These are phyloP conservation scores for Boletus sp. DNA, from an alignment of 768 basidiomycete species.

Conservation along the genomic window DNA sequence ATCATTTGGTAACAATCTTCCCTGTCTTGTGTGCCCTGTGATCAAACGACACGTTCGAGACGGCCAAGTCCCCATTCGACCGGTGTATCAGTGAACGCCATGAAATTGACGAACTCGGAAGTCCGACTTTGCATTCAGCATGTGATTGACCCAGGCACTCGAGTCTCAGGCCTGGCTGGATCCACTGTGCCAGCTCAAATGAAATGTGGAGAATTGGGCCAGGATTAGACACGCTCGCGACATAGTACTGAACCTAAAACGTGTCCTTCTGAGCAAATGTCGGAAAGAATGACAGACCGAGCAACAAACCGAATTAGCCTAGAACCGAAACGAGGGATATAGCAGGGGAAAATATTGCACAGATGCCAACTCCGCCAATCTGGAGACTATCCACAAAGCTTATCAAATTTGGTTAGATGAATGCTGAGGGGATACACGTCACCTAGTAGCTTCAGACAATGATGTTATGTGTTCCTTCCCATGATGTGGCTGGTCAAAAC, in stretches of 20 bases:
- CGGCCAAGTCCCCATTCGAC: not conserved
- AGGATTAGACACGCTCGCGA: not conserved
- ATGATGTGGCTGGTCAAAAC: conserved; percentile 20
- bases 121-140: not conserved
- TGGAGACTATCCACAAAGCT: not conserved
- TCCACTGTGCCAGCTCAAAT: not conserved
- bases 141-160: conserved; percentile 10
- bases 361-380: conserved; percentile 6
- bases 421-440: not conserved
- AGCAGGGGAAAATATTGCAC: not conserved
- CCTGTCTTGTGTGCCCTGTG: not conserved
- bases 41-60: conserved; percentile 3
- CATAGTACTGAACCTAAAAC: not conserved
- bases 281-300: not conserved
- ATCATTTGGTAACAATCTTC: not conserved
- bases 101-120: not conserved
- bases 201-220: not conserved
- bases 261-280: not conserved
- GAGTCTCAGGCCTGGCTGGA: not conserved
- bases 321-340: not conserved
- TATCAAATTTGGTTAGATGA: conserved; percentile 24
- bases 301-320: not conserved
- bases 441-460: not conserved
- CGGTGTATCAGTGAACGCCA: not conserved
- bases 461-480: conserved; percentile 16